Evolutionary conservation across 2,329 filamentous ascomycete genomes (phyloP), one percentile per base, ranked within the genome.

Genomic region (Epichloe coenophiala): DNA sequence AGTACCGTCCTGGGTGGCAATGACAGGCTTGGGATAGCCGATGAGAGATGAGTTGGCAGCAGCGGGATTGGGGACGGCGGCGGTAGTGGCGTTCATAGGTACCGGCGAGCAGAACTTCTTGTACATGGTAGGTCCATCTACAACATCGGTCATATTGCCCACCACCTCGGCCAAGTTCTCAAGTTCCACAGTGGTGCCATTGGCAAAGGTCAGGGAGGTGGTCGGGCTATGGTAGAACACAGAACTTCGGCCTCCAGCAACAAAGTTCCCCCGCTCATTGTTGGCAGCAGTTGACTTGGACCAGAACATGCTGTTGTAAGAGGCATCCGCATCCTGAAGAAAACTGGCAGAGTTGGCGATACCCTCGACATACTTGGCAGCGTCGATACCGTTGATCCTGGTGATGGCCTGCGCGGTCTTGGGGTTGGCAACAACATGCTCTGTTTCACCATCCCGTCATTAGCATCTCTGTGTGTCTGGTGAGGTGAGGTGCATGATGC

Each of bases 271-370:
- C 66, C 5, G 55, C 2, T 49, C 49, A 2, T 48, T 46, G 8
- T 39, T 52, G 8, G 55, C 52, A 4, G 55, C 56, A 2, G 54
- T 56, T 27, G 50, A 48, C 47, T 58, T 56, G 45, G 57, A 51
- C 45, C 58, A 67, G 50, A 70, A 70, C 63, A 68, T 63, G 47
- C 58, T 59, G 57, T 70, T 71, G 59, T 70, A 71, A 1, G 62
- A 61, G 4, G 60, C 53, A 36, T 63, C 61, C 11, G 54, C 50
- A 46, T 64, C 61, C 11, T 60, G 60, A 45, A 56, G 55, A 35
- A 45, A 55, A 15, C 51, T 58, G 19, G 54, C 58, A 21, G 49
- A 45, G 38, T 56, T 55, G 35, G 56, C 49, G 27, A 49, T 49
- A 9, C 62, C 55, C 6, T 57, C 49, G 37, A 63, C 37, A 33